These are phyloP conservation scores for Gamsiella multidivaricata DNA, from an alignment of 192 early-diverging fungal species.

Conservation along the genomic window DNA sequence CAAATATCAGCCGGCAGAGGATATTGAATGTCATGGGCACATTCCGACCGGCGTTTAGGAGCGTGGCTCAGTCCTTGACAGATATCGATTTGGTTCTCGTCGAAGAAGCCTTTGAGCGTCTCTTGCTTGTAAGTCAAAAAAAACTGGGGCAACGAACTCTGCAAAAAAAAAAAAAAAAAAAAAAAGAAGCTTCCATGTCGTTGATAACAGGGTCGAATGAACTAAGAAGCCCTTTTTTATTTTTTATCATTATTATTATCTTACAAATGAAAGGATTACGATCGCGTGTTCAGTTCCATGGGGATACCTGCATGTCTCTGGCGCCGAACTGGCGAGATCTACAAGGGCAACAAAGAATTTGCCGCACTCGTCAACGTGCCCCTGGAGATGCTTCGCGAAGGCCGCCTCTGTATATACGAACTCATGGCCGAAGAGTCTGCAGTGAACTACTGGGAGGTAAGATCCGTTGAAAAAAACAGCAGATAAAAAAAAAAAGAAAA, in stretches of 20 bases:
- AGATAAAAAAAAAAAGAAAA: not conserved
- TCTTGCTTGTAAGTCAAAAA: conserved; percentile 80
- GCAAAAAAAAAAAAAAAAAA: no score
- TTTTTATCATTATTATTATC: no score
- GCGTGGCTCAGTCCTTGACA: conserved; percentile 87
- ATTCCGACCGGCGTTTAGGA: conserved; percentile 89
- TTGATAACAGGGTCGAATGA: no score
- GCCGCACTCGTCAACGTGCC: conserved; percentile 87
- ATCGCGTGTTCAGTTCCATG: conserved; percentile 94
- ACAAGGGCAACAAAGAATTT: conserved; percentile 96
- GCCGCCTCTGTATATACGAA: conserved; percentile 62
- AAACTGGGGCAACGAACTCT: no score
- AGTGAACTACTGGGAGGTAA: conserved; percentile 96
- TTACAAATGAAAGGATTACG: conserved; percentile 77
- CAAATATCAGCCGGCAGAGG: conserved; percentile 74
- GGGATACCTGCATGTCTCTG: conserved; percentile 94
- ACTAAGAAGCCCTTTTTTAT: not conserved
- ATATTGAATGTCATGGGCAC: conserved; percentile 90
- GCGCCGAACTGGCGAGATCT: conserved; percentile 97
- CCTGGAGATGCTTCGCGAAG: conserved; percentile 83
- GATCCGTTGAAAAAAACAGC: not conserved
- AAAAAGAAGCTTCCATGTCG: no score
- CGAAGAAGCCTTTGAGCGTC: conserved; percentile 95
- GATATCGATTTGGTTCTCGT: conserved; percentile 95
- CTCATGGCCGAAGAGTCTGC: conserved; percentile 93